Base-by-base conservation (phyloP, 2,329 filamentous ascomycete species). In the Blastomyces emzantsi region DNA sequence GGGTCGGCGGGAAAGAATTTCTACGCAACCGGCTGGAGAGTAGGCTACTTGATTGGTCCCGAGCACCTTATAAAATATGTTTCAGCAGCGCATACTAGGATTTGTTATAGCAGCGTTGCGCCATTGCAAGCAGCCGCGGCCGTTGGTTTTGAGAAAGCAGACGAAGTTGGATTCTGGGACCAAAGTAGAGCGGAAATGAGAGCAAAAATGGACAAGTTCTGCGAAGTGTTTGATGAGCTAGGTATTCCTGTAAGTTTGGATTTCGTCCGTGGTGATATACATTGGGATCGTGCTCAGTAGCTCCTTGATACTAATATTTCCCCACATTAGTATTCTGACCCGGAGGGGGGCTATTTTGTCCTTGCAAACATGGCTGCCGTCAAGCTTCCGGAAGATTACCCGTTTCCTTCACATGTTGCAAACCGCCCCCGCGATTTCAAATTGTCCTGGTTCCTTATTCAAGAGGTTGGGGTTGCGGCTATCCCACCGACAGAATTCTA, bases 401-500 rank as follows among this genome's bases (percentile, higher is more conserved):
- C 88, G 0, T 97, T 97, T 81, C 94, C 94, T 36, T 82, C 87
- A 1, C 91, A 97, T 73, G 93, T 99, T 45, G 90, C 89, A 17
- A 87, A 82, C 71, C 85, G 94, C 1, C 91, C 94, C 30, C 83
- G 94, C 39, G 94, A 99, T 75, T 99, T 97, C 79, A 90, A 96
- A 81, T 84, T 99, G 57, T 86, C 87, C 45, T 99, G 93, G 93
- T 97, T 97, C 79, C 78, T 97, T 70, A 99, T 99, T 77, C 92
- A 92, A 75, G 93, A 99, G 79, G 81, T 99, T 25, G 94, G 94
- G 11, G 91, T 99, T 36, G 94, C 94, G 2, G 92, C 93, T 9
- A 97, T 99, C 66, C 94, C 94, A 22, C 94, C 94, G 0, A 96
- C 92, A 0, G 94, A 99, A 76, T 99, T 99, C 76, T 97, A 97